Evolutionary conservation across 768 basidiomycete genomes (phyloP).

Genomic region (Phylloporus arenicola): DNA sequence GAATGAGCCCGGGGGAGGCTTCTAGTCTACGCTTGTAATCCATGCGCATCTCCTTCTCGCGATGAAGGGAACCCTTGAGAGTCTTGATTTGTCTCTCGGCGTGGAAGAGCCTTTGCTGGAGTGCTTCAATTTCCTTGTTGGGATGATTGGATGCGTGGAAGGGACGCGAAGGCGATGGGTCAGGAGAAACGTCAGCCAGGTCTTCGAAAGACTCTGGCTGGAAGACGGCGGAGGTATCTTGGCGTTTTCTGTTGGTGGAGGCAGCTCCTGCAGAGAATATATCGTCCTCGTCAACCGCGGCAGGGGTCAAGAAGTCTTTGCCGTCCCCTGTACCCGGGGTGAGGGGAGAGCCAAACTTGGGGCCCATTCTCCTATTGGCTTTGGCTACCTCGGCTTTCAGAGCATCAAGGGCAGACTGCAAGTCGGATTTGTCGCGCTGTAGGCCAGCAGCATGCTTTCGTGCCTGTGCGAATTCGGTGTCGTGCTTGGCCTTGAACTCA

Average conservation of each 20-base stretch:
- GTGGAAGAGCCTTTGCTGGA: conserved; percentile 78
- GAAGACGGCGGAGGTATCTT: conserved; percentile 46
- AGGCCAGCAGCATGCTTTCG: conserved; percentile 83
- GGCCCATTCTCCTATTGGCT: conserved; percentile 50
- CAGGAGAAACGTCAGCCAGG: conserved; percentile 50
- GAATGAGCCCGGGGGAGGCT: conserved; percentile 33
- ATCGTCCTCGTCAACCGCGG: conserved; percentile 52
- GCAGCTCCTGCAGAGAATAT: conserved; percentile 60
- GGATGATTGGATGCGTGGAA: conserved; percentile 73
- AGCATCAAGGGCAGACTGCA: conserved; percentile 74
- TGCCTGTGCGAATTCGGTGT: conserved; percentile 90
- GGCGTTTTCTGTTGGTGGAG: conserved; percentile 57
- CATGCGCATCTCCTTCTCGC: conserved; percentile 80
- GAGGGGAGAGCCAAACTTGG: conserved; percentile 65
- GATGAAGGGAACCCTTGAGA: conserved; percentile 68
- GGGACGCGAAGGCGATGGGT: conserved; percentile 53
- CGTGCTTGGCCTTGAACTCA: conserved; percentile 84
- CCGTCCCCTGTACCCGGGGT: conserved; percentile 53
- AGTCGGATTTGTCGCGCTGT: conserved; percentile 87
- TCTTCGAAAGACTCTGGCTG: conserved; percentile 45
- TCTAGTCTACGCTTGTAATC: conserved; percentile 56
- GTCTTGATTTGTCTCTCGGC: conserved; percentile 83
- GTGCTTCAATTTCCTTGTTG: conserved; percentile 72
- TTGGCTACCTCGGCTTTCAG: conserved; percentile 69
- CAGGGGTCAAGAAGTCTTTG: conserved; percentile 54